These are phyloP conservation scores for Coccomyxa sp. DNA, from an alignment of 139 green algal species.

Conservation along the genomic window DNA sequence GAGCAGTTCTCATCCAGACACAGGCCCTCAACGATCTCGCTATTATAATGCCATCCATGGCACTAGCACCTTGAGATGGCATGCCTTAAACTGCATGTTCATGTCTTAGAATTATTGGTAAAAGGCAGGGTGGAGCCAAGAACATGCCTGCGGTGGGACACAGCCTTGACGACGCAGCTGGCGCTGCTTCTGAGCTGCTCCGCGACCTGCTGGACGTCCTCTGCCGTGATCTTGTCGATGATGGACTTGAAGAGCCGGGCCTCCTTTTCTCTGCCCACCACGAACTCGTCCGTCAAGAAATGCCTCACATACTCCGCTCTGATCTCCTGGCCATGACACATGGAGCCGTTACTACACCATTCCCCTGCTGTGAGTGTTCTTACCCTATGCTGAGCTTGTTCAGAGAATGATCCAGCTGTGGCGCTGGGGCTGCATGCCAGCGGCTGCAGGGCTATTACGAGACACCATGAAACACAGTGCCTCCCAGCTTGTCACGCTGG, in stretches of 20 bases:
- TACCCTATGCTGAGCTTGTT: background rate
- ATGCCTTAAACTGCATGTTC: background rate
- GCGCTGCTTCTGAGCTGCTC: slow-evolving; percentile 18
- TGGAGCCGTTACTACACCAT: background rate
- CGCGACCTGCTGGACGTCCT: slow-evolving; percentile 43
- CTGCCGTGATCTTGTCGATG: slow-evolving; percentile 44
- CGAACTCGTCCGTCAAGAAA: slow-evolving; percentile 47
- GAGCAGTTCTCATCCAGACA: background rate
- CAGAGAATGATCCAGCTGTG: background rate
- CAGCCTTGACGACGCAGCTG: slow-evolving; percentile 60
- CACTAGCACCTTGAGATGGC: background rate
- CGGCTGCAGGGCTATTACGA: no score
- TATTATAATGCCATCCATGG: no score
- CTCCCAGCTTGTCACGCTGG: no score
- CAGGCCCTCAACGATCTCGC: background rate
- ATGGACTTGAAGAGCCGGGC: slow-evolving; percentile 68
- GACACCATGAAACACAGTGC: background rate
- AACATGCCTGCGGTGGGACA: slow-evolving; percentile 27
- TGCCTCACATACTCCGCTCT: slow-evolving; percentile 71
- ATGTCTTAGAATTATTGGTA: background rate
- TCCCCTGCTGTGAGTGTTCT: no score
- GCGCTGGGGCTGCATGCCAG: no score
- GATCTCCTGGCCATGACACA: slow-evolving; percentile 28
- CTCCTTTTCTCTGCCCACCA: slow-evolving; percentile 63
- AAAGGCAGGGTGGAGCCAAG: background rate